These are phyloP conservation scores for Tylopilus subfusipes DNA, from an alignment of 768 basidiomycete species.

Conservation along the genomic window DNA sequence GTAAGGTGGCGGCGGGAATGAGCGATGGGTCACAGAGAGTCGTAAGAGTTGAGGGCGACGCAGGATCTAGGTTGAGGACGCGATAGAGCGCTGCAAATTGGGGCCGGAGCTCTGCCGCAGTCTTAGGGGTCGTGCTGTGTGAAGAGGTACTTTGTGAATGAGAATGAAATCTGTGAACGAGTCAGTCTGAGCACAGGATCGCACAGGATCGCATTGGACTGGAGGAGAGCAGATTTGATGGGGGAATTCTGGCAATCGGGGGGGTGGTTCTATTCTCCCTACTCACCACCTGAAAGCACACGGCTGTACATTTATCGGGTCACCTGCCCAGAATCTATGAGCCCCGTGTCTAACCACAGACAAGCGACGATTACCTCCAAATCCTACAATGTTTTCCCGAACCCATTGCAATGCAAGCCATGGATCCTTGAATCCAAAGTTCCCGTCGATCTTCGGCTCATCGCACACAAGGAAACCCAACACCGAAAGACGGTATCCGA, in stretches of 20 bases:
- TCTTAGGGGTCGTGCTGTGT: slow-evolving; percentile 53
- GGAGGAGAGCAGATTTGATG: slow-evolving; percentile 61
- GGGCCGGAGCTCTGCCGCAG: slow-evolving; percentile 50
- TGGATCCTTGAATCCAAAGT: slow-evolving; percentile 81
- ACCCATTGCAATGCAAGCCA: slow-evolving; percentile 78
- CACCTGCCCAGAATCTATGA: slow-evolving; percentile 38
- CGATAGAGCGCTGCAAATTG: slow-evolving; percentile 64
- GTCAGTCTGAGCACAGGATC: slow-evolving; percentile 13
- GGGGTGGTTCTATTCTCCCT: slow-evolving; percentile 32
- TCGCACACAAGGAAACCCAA: slow-evolving; percentile 73
- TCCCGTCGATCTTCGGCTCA: slow-evolving; percentile 56
- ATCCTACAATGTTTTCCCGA: slow-evolving; percentile 58
- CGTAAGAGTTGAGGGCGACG: slow-evolving; percentile 48
- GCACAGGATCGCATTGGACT: slow-evolving; percentile 74
- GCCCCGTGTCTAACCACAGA: neutral
- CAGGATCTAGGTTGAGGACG: slow-evolving; percentile 53
- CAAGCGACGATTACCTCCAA: slow-evolving; percentile 53
- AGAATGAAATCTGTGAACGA: no score
- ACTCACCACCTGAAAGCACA: neutral
- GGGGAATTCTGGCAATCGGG: slow-evolving; percentile 56
- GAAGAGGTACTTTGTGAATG: neutral
- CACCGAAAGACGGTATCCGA: slow-evolving; percentile 70
- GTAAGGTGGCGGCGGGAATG: slow-evolving; percentile 45
- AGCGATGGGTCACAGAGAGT: slow-evolving; percentile 45
- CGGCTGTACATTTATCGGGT: slow-evolving; percentile 52